Evolutionary conservation across 495 filamentous ascomycete genomes (phyloP).

Genomic region (Podospora tetraspora): DNA sequence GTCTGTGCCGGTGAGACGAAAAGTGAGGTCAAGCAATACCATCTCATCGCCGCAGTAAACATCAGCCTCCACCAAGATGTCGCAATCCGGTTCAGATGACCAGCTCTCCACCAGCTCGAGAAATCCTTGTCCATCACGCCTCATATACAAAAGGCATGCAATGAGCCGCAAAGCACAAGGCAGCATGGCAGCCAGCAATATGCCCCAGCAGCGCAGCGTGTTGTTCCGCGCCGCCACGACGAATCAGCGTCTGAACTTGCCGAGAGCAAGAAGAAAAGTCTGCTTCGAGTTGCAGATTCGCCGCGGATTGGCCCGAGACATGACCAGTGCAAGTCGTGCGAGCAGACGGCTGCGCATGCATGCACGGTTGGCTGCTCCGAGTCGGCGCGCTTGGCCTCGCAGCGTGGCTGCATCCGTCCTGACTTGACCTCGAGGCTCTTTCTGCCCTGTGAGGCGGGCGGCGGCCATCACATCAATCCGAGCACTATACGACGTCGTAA

Average conservation of each 20-base stretch:
- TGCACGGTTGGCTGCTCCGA: not conserved
- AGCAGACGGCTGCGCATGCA: not conserved
- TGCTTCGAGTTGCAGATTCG: not conserved
- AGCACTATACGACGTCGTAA: conserved; percentile 3
- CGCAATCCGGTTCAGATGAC: not conserved
- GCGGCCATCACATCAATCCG: conserved; percentile 7
- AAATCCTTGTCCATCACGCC: not conserved
- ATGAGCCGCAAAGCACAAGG: not conserved
- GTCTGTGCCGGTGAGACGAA: not conserved
- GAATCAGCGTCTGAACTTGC: not conserved
- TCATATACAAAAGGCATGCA: not conserved
- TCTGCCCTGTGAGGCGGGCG: not conserved
- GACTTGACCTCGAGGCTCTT: not conserved
- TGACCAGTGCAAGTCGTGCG: not conserved
- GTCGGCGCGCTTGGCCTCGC: not conserved
- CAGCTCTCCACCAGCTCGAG: not conserved
- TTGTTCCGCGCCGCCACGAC: not conserved
- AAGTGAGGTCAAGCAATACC: not conserved
- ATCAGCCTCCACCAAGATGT: not conserved
- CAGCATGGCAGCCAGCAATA: not conserved
- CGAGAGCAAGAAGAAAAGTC: not conserved
- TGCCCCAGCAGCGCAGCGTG: not conserved
- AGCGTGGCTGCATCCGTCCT: not conserved
- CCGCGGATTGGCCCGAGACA: conserved; percentile 9
- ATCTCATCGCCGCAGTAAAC: not conserved